Conservation (phyloP, 441 rosid genomes). For the Caryocar brasiliense region DNA sequence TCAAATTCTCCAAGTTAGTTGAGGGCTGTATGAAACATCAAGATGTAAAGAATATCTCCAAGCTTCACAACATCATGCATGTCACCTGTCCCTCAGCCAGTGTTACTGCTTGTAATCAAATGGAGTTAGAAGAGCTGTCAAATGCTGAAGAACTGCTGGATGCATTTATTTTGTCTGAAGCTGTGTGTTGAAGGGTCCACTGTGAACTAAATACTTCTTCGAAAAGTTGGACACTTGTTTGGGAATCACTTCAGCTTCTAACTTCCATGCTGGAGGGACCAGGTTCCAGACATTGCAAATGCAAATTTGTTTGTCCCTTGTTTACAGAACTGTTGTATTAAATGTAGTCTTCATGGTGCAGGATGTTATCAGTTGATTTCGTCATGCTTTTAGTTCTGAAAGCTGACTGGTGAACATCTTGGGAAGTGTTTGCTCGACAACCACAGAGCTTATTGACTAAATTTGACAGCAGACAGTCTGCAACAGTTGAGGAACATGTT, state of each 20-base stretch:
- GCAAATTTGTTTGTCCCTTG: neutral
- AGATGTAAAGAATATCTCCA: slow-evolving; percentile 15
- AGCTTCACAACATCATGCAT: slow-evolving; percentile 18
- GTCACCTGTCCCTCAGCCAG: slow-evolving; percentile 5
- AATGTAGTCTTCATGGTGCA: neutral
- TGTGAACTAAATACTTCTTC: neutral
- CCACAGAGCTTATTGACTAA: no score
- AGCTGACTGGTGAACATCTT: neutral
- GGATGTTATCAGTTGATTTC: neutral
- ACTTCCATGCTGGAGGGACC: slow-evolving; percentile 1
- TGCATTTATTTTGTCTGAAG: slow-evolving; percentile 13
- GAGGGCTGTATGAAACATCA: slow-evolving; percentile 6
- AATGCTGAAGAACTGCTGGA: slow-evolving; percentile 16
- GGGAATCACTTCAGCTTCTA: neutral
- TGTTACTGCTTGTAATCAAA: slow-evolving; percentile 7
- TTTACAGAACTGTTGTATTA: neutral
- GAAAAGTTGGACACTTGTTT: neutral
- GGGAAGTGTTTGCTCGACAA: slow-evolving; percentile 21
- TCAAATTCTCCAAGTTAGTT: slow-evolving; percentile 7
- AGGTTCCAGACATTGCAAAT: neutral
- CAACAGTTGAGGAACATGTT: no score
- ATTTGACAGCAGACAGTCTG: no score
- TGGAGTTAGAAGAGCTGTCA: slow-evolving; percentile 10
- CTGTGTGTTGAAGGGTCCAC: slow-evolving; percentile 17
- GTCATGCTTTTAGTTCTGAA: neutral